These are phyloP conservation scores for Beauveria brongniartii DNA, from an alignment of 2,329 filamentous ascomycete genomes.

Conservation along the genomic window DNA sequence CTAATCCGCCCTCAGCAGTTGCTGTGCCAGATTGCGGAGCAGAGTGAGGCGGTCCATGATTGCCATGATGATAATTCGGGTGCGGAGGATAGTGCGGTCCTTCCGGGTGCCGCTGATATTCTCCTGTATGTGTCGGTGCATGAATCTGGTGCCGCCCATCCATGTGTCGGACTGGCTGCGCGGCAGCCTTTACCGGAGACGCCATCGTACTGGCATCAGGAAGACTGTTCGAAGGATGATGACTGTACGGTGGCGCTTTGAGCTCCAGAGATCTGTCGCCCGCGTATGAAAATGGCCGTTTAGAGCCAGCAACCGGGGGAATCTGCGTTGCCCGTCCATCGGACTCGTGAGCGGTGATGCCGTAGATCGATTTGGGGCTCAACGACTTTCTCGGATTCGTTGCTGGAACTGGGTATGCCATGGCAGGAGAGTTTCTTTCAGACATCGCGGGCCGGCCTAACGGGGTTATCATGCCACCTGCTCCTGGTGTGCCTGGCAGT, in stretches of 20 bases:
- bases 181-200: neutral
- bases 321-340: conserved; percentile 18
- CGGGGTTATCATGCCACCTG: conserved; percentile 17
- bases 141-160: neutral
- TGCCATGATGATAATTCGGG: conserved; percentile 10
- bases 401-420: conserved; percentile 23
- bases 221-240: conserved; percentile 6
- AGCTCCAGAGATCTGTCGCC: neutral
- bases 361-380: conserved; percentile 25
- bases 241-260: neutral
- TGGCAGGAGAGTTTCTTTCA: conserved; percentile 25
- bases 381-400: conserved; percentile 22
- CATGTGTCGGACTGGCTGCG: conserved; percentile 2
- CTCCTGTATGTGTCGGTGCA: neutral
- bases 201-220: neutral
- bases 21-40: conserved; percentile 17
- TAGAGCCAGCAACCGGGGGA: conserved; percentile 21
- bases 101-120: neutral
- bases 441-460: conserved; percentile 22
- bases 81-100: conserved; percentile 10
- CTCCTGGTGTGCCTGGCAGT: conserved; percentile 26
- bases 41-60: conserved; percentile 14
- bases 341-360: conserved; percentile 16
- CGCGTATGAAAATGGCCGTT: conserved; percentile 21
- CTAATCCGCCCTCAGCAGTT: conserved; percentile 17